A percentile compares a stretch with the other conserved stretches of the same genome.
phyloP scores from a whole-genome alignment of 2,329 filamentous ascomycete species.

The Pseudogymnoascus sp. region DNA sequence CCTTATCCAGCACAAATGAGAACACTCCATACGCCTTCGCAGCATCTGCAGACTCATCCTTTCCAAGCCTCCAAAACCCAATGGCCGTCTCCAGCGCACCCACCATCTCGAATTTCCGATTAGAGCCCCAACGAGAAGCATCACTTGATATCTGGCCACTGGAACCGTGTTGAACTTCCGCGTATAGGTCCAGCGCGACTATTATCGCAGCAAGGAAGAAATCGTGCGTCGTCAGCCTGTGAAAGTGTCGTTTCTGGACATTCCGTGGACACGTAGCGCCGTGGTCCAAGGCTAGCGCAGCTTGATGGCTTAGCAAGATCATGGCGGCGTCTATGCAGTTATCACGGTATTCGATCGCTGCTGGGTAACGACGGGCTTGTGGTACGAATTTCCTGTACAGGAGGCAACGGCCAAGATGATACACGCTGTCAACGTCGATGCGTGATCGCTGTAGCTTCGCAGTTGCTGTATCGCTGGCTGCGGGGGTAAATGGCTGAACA shows the following conservation, averaged over 20 bases:
- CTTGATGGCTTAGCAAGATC: conserved; percentile 12
- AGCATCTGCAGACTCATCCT: conserved; percentile 14
- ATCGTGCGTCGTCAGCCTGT: conserved; percentile 11
- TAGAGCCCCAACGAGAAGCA: conserved; percentile 9
- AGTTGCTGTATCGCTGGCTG: neutral
- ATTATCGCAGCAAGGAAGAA: conserved; percentile 16
- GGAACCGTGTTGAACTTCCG: neutral
- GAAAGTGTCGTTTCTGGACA: conserved; percentile 9
- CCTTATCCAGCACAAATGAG: conserved; percentile 13
- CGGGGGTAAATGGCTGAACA: neutral
- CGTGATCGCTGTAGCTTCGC: neutral
- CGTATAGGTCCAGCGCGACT: conserved; percentile 14
- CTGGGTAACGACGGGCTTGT: neutral
- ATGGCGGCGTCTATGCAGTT: conserved; percentile 13
- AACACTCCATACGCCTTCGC: conserved; percentile 16
- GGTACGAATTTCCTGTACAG: conserved; percentile 11
- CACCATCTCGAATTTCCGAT: conserved; percentile 11
- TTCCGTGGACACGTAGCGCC: neutral
- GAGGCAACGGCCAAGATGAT: conserved; percentile 12
- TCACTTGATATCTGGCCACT: neutral
- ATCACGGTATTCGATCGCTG: conserved; percentile 5
- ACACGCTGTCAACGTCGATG: conserved; percentile 9
- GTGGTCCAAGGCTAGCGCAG: conserved; percentile 8
- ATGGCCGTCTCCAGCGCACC: conserved; percentile 11
- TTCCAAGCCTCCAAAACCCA: conserved; percentile 12